These are phyloP conservation scores for Lichenothelia convexa DNA, from an alignment of 495 filamentous ascomycete species.

Conservation along the genomic window DNA sequence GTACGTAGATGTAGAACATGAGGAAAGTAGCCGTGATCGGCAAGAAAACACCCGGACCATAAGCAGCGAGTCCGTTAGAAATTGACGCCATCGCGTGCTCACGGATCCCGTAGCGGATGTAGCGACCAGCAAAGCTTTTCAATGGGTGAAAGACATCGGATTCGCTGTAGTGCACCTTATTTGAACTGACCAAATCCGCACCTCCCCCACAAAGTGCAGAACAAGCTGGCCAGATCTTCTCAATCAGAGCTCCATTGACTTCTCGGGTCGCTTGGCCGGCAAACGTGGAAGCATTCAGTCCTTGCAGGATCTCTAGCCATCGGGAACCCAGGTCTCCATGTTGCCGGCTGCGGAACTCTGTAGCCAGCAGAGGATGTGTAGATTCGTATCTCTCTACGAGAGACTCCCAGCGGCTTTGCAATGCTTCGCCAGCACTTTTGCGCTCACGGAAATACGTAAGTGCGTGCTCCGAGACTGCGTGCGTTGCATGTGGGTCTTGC, in stretches of 20 bases:
- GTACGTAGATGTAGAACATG: constrained; percentile 4
- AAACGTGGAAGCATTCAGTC: background rate
- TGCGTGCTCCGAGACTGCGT: background rate
- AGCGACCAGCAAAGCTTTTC: constrained; percentile 27
- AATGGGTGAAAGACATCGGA: background rate
- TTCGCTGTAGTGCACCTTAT: background rate
- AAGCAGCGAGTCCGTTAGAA: constrained; percentile 36
- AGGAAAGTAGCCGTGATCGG: constrained; percentile 37
- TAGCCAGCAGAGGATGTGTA: background rate
- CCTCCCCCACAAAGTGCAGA: background rate
- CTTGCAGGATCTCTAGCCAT: background rate
- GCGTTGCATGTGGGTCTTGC: background rate
- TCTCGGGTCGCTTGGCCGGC: background rate
- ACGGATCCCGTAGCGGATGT: constrained; percentile 35
- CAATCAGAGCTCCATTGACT: constrained; percentile 1
- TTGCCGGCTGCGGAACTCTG: background rate
- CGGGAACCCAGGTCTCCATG: background rate
- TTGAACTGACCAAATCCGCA: constrained; percentile 2
- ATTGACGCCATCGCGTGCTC: constrained; percentile 37
- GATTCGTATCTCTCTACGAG: background rate
- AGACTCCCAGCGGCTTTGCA: background rate
- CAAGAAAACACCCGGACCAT: constrained; percentile 29
- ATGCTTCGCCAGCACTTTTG: background rate
- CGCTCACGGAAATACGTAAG: background rate
- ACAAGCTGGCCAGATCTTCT: background rate